These are phyloP conservation scores for Groenewaldozyma sp. DNA, from an alignment of 1,139 yeast species.

Conservation along the genomic window DNA sequence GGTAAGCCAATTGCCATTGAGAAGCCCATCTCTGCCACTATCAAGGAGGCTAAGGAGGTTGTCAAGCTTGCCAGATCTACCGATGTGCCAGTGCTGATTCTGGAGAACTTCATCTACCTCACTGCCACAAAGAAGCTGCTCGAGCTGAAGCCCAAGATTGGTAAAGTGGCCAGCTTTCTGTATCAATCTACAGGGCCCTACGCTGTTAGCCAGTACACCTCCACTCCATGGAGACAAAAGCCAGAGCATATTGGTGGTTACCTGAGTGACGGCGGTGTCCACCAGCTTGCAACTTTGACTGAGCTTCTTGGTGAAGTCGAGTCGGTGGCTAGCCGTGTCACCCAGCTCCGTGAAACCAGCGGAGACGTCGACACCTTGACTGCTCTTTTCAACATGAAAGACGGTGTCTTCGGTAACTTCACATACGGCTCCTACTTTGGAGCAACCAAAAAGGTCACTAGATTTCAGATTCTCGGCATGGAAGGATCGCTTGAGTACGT, in stretches of 20 bases:
- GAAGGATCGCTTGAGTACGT: constrained; percentile 59
- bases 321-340: constrained; percentile 61
- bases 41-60: constrained; percentile 69
- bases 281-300: constrained; percentile 78
- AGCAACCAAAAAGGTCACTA: constrained; percentile 59
- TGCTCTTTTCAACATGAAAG: constrained; percentile 52
- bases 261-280: constrained; percentile 92
- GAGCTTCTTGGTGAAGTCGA: constrained; percentile 71
- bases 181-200: constrained; percentile 79
- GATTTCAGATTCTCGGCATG: constrained; percentile 63
- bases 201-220: constrained; percentile 51
- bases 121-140: constrained; percentile 46
- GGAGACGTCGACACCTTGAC: constrained; percentile 77
- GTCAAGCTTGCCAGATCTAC: constrained; percentile 53
- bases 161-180: constrained; percentile 65
- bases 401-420: constrained; percentile 74
- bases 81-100: constrained; percentile 59
- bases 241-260: constrained; percentile 92
- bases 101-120: constrained; percentile 79
- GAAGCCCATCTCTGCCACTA: constrained; percentile 84
- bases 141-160: constrained; percentile 57
- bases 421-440: constrained; percentile 90
- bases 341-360: constrained; percentile 62
- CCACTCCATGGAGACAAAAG: constrained; percentile 64
- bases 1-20: constrained; percentile 75